Evolutionary conservation across 2,329 filamentous ascomycete genomes (phyloP), one percentile per base, ranked within the genome.

Genomic region (Neonectria coccinea): DNA sequence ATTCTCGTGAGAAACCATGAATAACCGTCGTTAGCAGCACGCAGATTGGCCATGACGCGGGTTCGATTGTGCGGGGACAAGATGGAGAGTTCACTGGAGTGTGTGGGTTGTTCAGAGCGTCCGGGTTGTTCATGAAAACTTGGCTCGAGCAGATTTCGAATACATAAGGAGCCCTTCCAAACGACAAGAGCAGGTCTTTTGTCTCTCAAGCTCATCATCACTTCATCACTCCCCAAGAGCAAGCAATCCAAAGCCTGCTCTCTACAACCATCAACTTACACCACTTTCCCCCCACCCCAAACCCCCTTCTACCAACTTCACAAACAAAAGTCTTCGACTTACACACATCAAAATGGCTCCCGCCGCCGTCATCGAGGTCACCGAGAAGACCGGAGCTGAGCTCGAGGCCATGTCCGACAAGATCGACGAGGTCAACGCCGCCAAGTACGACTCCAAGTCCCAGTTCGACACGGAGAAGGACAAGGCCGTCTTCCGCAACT

Each of bases 401-500:
- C 80, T 88, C 47, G 84, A 86, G 70, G 81, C 81, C 67, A 76
- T 81, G 70, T 85, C 86, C 59, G 86, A 81, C 69, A 73, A 77
- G 72, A 77, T 80, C 48, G 79, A 88, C 74, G 79, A 82, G n/a
- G 82, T 88, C 75, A 87, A 88, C 75, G 78, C 82, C 53, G 78
- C 86, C 68, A 86, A 85, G 73, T 83, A 80, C 74, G 79, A 82
- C 71, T 68, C 74, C 7, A 69, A 84, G 65, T 91, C 91, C 64
- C 82, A 90, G 69, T 93, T 94, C 76, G 91, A 94, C 77, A 79
- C 86, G 51, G 82, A 87, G 51, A 95, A 95, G 79, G 91, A 95
- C 84, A 94, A 94, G 83, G 86, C 88, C 22, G 84, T 90, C 69
- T 95, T 95, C 82, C 87, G 94, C 36, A 90, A 96, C 77, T 97